phyloP scores from a whole-genome alignment of 169 alveolate species.

The Cryptosporidium ubiquitum region DNA sequence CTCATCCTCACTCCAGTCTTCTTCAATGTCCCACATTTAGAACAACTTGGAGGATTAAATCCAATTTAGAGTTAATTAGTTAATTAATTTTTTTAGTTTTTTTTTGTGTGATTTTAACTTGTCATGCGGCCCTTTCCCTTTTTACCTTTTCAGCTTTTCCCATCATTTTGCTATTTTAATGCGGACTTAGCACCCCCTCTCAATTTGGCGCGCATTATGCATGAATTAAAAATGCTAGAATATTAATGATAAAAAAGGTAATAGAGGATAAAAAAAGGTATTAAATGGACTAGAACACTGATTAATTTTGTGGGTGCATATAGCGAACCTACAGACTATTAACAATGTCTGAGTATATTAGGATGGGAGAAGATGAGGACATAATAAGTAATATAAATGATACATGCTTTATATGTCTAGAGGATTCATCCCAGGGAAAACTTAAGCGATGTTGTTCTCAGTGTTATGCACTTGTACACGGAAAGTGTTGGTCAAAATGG shows the following conservation, averaged over 20 bases:
- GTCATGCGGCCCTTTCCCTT: slow-evolving; percentile 7
- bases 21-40: slow-evolving; percentile 49
- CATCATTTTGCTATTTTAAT: slow-evolving; percentile 1
- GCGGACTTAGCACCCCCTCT: slow-evolving; percentile 39
- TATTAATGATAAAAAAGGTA: slow-evolving; percentile 1
- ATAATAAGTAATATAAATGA: slow-evolving; percentile 1
- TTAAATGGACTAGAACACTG: not conserved
- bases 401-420: slow-evolving; percentile 55
- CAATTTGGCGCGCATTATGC: slow-evolving; percentile 19
- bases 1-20: slow-evolving; percentile 72
- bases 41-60: not conserved
- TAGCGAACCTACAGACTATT: not conserved
- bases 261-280: not conserved
- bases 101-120: slow-evolving; percentile 26
- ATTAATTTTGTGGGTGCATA: not conserved
- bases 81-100: not conserved
- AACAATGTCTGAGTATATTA: slow-evolving; percentile 26
- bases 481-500: slow-evolving; percentile 51
- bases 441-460: slow-evolving; percentile 55
- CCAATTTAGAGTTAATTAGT: not conserved
- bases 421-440: slow-evolving; percentile 29
- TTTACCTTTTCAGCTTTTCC: not conserved
- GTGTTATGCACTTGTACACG: slow-evolving; percentile 48
- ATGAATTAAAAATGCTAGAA: not conserved
- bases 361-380: slow-evolving; percentile 16